Percentiles rank a stretch among this genome's conserved stretches.
Evolutionary conservation across 1,139 yeast genomes (phyloP).

Genomic region (Candida pseudoviswanathii): DNA sequence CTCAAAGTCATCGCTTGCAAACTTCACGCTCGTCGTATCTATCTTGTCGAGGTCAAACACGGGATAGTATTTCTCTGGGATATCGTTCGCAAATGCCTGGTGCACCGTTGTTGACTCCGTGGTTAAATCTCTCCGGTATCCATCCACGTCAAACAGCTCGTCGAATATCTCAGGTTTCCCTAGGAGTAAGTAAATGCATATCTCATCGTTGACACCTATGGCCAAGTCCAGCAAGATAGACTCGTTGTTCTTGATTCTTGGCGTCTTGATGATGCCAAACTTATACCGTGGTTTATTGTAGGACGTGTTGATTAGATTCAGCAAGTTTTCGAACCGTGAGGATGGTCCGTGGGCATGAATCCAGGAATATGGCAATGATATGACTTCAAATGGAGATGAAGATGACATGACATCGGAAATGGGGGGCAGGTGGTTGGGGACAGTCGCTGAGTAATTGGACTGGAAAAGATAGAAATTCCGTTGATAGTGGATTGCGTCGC

Average conservation of each 20-base stretch:
- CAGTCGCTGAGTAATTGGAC: background rate
- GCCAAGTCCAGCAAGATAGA: slow-evolving; percentile 30
- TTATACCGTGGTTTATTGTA: slow-evolving; percentile 48
- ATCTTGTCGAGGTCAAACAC: slow-evolving; percentile 18
- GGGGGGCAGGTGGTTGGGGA: too few relatives aligned
- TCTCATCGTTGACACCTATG: slow-evolving; percentile 22
- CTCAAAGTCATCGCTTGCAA: slow-evolving; percentile 22
- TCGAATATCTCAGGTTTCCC: slow-evolving; percentile 26
- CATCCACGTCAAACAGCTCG: slow-evolving; percentile 11
- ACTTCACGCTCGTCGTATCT: slow-evolving; percentile 19
- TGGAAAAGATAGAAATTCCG: background rate
- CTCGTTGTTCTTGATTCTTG: slow-evolving; percentile 38
- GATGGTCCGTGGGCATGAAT: slow-evolving; percentile 16
- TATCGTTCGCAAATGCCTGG: slow-evolving; percentile 27
- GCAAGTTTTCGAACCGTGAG: slow-evolving; percentile 19
- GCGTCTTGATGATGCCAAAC: slow-evolving; percentile 43
- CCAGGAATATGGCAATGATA: slow-evolving; percentile 30
- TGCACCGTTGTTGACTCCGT: slow-evolving; percentile 16
- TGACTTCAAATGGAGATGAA: slow-evolving; percentile 19
- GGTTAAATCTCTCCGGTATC: slow-evolving; percentile 25
- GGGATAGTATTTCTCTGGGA: slow-evolving; percentile 22
- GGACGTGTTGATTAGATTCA: slow-evolving; percentile 45
- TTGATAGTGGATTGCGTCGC: too few relatives aligned
- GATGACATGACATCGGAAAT: slow-evolving; percentile 13
- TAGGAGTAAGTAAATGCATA: slow-evolving; percentile 28